Base-by-base conservation (phyloP, 2,329 filamentous ascomycete genomes). In the Fusarium concolor region DNA sequence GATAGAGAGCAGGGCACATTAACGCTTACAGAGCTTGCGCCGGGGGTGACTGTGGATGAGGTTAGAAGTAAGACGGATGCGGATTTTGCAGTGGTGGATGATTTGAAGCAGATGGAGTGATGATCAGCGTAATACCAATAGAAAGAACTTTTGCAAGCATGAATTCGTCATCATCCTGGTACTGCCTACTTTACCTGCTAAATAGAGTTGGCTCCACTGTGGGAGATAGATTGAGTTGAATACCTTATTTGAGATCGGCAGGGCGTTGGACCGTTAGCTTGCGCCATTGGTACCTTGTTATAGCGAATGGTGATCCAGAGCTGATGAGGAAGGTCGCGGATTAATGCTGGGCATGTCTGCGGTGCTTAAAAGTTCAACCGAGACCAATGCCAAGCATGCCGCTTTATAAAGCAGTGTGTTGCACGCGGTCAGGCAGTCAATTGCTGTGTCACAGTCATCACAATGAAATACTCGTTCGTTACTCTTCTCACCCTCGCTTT, bases 51-150 rank as follows among this genome's bases (percentile, higher is more conserved):
- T 14, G 83, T 93, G 2, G 90, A 93, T 31, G 88, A 92, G 64
- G 85, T 94, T 5, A 86, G 81, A 79, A 81, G 82, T 69, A 92
- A 92, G 83, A 94, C 91, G 2, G 89, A 87, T 52, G 91, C 91
- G 0, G 81, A 84, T 38, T 94, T 93, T 75, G 76, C 78, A 6
- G 85, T 93, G 42, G 87, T 88, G 1, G 82, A 88, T 33, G 77
- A 87, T 28, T 56, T 92, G 43, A 83, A 84, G 69, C 79, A 79
- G 4, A 77, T 83, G 81, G 80, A 80, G 64, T 82, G 44, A 55
- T 59, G 44, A 59, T 6, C 22, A 24, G 22, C 22, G 22, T 24
- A 24, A 24, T 59, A 67, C 47, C 49, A 64, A 14, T 43, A 56
- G 33, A 29, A 29, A 31, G 29, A 53, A 55, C 29, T 43, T 41